phyloP scores from a whole-genome alignment of 108 stramenopile species.

The Epipyxis sp. region DNA sequence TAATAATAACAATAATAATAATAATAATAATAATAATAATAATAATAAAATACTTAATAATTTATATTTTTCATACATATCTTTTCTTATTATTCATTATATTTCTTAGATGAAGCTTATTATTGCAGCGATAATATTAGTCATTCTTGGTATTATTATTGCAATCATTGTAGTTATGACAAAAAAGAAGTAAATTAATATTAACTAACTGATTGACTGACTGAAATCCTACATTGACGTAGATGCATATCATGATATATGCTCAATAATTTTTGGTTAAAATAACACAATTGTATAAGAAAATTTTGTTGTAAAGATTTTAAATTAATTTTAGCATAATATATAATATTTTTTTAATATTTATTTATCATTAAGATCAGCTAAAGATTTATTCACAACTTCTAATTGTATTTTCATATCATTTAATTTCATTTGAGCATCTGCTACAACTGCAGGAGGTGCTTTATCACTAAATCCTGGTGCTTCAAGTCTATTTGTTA shows the following conservation, averaged over 20 bases:
- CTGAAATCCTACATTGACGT: too few species aligned
- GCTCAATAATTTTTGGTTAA: too few species aligned
- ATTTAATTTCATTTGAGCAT: constrained; percentile 34
- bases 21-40: constrained; percentile 18
- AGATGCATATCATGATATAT: too few species aligned
- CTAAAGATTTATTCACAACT: constrained; percentile 30
- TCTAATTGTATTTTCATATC: constrained; percentile 46
- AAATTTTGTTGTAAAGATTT: too few species aligned
- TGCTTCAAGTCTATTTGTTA: constrained; percentile 36
- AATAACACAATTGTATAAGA: too few species aligned
- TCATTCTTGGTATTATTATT: constrained; percentile 26
- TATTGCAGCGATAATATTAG: neutral
- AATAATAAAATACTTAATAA: neutral
- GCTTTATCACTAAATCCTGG: constrained; percentile 45
- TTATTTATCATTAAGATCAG: neutral
- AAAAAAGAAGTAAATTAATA: too few species aligned
- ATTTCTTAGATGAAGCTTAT: constrained; percentile 32
- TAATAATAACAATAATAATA: constrained; percentile 13
- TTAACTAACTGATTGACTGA: too few species aligned
- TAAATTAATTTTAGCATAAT: too few species aligned
- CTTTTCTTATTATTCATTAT: neutral
- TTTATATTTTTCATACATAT: neutral
- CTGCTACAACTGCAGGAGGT: constrained; percentile 44
- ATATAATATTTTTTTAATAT: too few species aligned
- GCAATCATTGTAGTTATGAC: neutral